A percentile compares a stretch with the other conserved stretches of the same genome.
Evolutionary conservation across 768 basidiomycete species (phyloP).

Genomic region (Cystobasidium onofrii): DNA sequence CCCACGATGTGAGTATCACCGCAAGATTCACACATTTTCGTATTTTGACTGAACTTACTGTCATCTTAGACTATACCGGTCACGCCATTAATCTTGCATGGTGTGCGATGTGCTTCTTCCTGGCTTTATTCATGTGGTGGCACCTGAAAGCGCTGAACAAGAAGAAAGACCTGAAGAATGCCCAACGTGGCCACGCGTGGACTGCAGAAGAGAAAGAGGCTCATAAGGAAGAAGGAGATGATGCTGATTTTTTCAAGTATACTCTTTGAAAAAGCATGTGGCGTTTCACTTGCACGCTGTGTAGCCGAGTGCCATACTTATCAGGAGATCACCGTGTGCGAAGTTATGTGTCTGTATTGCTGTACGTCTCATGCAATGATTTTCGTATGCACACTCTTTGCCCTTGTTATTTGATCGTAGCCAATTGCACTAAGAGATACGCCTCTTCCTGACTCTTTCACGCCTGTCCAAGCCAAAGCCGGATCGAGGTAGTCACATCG

Average conservation of each 20-base stretch:
- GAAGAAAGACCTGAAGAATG: neutral
- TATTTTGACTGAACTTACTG: too few species aligned
- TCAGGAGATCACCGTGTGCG: neutral
- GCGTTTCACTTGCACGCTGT: too few species aligned
- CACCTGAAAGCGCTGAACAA: conserved; percentile 8
- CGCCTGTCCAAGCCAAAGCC: conserved; percentile 85
- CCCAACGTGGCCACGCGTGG: neutral
- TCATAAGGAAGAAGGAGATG: neutral
- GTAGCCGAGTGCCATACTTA: too few species aligned
- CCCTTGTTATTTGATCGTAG: conserved; percentile 39
- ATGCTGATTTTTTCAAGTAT: neutral
- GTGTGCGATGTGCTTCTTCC: neutral
- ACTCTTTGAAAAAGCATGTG: neutral
- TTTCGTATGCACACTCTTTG: conserved; percentile 37
- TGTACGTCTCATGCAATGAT: neutral
- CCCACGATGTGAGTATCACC: too few species aligned
- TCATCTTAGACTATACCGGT: neutral
- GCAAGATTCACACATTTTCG: too few species aligned
- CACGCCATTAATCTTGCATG: neutral
- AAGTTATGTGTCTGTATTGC: neutral
- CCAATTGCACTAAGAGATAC: conserved; percentile 84
- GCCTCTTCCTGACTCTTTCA: conserved; percentile 86
- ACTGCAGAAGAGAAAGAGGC: conserved; percentile 9
- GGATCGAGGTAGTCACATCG: conserved; percentile 79
- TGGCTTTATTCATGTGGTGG: conserved; percentile 16